These are phyloP conservation scores for Verticillium albo-atrum DNA, from an alignment of 2,329 filamentous ascomycete species.

Conservation along the genomic window DNA sequence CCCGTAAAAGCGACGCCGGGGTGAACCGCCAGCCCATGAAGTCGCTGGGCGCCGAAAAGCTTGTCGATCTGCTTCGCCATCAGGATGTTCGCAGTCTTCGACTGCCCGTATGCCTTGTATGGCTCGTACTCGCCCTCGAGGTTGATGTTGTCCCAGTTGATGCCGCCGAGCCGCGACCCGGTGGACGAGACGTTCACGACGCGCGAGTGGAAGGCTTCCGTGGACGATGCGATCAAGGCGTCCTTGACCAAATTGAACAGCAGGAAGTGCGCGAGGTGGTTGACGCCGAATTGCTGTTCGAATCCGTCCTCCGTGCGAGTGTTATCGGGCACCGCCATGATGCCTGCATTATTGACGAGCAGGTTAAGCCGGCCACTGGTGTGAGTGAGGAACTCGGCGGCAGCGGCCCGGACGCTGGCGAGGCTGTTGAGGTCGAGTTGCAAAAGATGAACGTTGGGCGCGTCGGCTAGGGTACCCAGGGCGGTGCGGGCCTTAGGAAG, in stretches of 20 bases:
- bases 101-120: slow-evolving; percentile 33
- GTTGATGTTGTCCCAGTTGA: slow-evolving; percentile 23
- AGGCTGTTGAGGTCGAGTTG: slow-evolving; percentile 20
- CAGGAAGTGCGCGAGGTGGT: slow-evolving; percentile 50
- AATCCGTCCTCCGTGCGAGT: slow-evolving; percentile 16
- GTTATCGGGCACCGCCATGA: slow-evolving; percentile 10
- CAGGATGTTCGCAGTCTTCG: slow-evolving; percentile 42
- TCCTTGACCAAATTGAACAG: slow-evolving; percentile 44
- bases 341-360: slow-evolving; percentile 20
- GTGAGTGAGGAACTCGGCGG: slow-evolving; percentile 13
- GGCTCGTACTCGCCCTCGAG: slow-evolving; percentile 3
- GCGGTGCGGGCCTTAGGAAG: too few species aligned
- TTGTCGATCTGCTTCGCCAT: slow-evolving; percentile 40
- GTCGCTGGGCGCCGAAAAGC: neutral
- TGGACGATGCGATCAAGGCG: slow-evolving; percentile 31
- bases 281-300: slow-evolving; percentile 43
- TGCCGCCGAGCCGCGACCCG: slow-evolving; percentile 29
- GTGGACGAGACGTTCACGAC: slow-evolving; percentile 40
- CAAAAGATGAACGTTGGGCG: slow-evolving; percentile 1
- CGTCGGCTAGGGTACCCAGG: slow-evolving; percentile 1
- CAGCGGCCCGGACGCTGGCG: slow-evolving; percentile 19
- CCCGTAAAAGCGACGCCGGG: neutral
- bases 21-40: neutral
- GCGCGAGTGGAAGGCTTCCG: slow-evolving; percentile 34
- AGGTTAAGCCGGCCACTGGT: slow-evolving; percentile 20